These are phyloP conservation scores for Grigorovia transvaalensis DNA, from an alignment of 805 yeast species.

Conservation along the genomic window DNA sequence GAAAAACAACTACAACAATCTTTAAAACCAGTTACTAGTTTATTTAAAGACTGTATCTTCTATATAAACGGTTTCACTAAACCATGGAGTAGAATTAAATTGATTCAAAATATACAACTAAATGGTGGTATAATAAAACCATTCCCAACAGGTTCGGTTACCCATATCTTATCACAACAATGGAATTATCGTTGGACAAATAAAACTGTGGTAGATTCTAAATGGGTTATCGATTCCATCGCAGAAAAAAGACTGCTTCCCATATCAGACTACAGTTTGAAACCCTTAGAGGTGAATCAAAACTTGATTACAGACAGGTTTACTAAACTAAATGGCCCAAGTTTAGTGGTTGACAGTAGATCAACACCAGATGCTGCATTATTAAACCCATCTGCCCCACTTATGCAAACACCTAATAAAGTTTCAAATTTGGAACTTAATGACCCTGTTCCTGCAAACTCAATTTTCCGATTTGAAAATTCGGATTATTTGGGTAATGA, in stretches of 20 bases:
- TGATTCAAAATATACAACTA: slow-evolving; percentile 59
- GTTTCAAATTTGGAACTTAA: background rate
- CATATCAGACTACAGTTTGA: slow-evolving; percentile 51
- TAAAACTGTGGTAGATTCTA: slow-evolving; percentile 40
- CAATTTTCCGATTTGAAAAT: background rate
- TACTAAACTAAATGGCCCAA: background rate
- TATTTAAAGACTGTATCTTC: slow-evolving; percentile 51
- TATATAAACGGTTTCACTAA: slow-evolving; percentile 84
- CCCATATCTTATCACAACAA: slow-evolving; percentile 67
- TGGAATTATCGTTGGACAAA: slow-evolving; percentile 69
- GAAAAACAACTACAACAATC: slow-evolving; percentile 16
- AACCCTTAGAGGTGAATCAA: background rate
- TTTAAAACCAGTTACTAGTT: slow-evolving; percentile 4
- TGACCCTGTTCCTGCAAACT: background rate
- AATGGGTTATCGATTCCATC: slow-evolving; percentile 73
- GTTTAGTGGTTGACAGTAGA: no score
- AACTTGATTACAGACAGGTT: background rate
- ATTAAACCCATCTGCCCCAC: background rate
- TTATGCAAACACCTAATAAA: background rate
- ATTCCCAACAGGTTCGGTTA: slow-evolving; percentile 55
- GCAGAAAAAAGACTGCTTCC: slow-evolving; percentile 37
- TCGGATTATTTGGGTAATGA: background rate
- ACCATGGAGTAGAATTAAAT: slow-evolving; percentile 57
- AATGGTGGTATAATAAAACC: slow-evolving; percentile 76
- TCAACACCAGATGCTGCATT: no score